Conservation (phyloP, 805 yeast species). For the Candida endomychidarum region DNA sequence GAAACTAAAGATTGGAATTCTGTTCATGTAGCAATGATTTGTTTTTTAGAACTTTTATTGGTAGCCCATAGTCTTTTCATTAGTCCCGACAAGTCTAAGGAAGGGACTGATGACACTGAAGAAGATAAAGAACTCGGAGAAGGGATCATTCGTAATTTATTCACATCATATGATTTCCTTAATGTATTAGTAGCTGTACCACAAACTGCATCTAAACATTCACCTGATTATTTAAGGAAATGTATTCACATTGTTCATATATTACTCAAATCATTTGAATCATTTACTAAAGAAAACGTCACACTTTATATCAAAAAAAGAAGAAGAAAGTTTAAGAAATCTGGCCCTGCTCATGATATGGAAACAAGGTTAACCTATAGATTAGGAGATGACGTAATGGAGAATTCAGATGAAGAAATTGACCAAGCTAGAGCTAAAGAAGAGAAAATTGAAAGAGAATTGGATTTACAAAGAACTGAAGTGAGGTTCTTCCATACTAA, state of each 20-base stretch:
- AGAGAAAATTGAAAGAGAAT: conserved; percentile 45
- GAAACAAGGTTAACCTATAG: conserved; percentile 18
- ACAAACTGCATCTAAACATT: conserved; percentile 58
- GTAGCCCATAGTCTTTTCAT: conserved; percentile 45
- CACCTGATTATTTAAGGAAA: conserved; percentile 60
- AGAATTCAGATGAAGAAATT: conserved; percentile 35
- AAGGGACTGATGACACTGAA: conserved; percentile 40
- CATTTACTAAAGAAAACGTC: conserved; percentile 57
- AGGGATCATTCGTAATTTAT: conserved; percentile 65
- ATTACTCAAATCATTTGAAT: conserved; percentile 65
- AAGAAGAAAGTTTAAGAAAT: conserved; percentile 34
- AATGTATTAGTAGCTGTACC: conserved; percentile 60
- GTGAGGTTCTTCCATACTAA: conserved; percentile 54
- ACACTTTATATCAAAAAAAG: conserved; percentile 48
- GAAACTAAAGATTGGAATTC: conserved; percentile 53
- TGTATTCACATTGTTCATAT: conserved; percentile 65
- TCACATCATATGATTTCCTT: conserved; percentile 61
- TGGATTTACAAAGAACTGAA: conserved; percentile 43
- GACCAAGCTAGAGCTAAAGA: conserved; percentile 32
- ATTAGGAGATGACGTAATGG: conserved; percentile 28
- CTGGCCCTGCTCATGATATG: conserved; percentile 20
- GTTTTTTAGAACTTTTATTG: conserved; percentile 62
- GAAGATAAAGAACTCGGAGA: conserved; percentile 47
- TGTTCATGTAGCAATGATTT: conserved; percentile 66
- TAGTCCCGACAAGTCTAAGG: too few species aligned